Conservation (phyloP, 2,329 filamentous ascomycete genomes). For the Venturia carpophila region DNA sequence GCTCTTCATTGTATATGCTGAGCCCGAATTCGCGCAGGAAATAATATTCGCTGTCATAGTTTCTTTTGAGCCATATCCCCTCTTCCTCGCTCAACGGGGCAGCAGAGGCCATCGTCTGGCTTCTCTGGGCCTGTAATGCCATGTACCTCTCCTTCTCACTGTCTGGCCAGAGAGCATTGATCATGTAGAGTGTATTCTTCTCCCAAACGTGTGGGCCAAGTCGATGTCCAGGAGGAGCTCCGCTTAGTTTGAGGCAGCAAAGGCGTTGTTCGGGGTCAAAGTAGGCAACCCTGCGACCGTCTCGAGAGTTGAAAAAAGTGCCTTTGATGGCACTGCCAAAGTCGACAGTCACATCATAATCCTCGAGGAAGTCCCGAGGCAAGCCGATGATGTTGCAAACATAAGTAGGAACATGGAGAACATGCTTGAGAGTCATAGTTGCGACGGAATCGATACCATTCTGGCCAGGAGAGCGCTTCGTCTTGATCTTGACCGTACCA, state of each 20-base stretch:
- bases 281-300: background rate
- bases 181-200: background rate
- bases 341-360: background rate
- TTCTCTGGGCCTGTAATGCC: background rate
- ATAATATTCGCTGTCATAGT: constrained; percentile 29
- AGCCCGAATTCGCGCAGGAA: constrained; percentile 29
- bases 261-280: background rate
- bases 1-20: constrained; percentile 32
- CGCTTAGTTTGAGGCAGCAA: background rate
- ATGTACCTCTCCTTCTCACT: background rate
- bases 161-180: background rate
- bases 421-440: constrained; percentile 20
- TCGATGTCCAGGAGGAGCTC: background rate
- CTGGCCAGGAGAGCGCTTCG: constrained; percentile 15
- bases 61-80: constrained; percentile 31
- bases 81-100: constrained; percentile 22
- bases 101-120: constrained; percentile 16
- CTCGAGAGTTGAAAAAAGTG: background rate
- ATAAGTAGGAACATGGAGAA: constrained; percentile 21
- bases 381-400: constrained; percentile 22
- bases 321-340: constrained; percentile 3
- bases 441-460: background rate
- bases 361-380: constrained; percentile 13
- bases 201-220: background rate
- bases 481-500: constrained; percentile 22